Evolutionary conservation across 768 basidiomycete species (phyloP).

Genomic region (Termitomyces sp.): DNA sequence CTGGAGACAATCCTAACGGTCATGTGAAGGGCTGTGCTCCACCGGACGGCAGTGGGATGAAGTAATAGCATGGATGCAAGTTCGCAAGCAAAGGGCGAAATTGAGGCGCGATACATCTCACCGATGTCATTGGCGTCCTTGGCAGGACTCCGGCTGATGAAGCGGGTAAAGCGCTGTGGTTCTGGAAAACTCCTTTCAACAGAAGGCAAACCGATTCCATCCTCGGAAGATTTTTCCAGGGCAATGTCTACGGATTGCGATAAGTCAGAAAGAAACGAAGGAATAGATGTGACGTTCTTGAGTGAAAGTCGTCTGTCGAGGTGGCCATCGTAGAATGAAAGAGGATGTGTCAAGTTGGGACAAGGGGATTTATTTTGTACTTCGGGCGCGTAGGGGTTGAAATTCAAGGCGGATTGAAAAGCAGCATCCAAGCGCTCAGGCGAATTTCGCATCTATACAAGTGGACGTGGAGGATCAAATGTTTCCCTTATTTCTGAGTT

Average conservation of each 20-base stretch:
- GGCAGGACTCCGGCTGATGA: neutral
- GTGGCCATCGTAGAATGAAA: too few species aligned
- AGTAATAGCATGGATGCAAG: constrained; percentile 5
- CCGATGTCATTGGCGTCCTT: neutral
- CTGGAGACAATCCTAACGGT: neutral
- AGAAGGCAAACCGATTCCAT: neutral
- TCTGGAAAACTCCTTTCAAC: neutral
- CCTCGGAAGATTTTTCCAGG: neutral
- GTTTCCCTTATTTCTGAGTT: too few species aligned
- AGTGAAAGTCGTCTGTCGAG: constrained; percentile 5
- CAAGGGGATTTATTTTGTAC: too few species aligned
- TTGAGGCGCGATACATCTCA: neutral
- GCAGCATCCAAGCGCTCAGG: neutral
- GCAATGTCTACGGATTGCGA: too few species aligned
- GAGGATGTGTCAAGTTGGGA: neutral
- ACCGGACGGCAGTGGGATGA: neutral
- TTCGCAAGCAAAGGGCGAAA: too few species aligned
- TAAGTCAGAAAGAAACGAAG: too few species aligned
- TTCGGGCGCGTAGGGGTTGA: neutral
- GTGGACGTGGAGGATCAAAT: too few species aligned
- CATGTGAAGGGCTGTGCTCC: too few species aligned
- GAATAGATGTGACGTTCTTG: neutral
- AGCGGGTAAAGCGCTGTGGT: neutral
- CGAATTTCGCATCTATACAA: neutral
- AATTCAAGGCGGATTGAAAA: neutral